These are phyloP conservation scores for Tarenaya hassleriana DNA, from an alignment of 345 rosid genomes.

Conservation along the genomic window DNA sequence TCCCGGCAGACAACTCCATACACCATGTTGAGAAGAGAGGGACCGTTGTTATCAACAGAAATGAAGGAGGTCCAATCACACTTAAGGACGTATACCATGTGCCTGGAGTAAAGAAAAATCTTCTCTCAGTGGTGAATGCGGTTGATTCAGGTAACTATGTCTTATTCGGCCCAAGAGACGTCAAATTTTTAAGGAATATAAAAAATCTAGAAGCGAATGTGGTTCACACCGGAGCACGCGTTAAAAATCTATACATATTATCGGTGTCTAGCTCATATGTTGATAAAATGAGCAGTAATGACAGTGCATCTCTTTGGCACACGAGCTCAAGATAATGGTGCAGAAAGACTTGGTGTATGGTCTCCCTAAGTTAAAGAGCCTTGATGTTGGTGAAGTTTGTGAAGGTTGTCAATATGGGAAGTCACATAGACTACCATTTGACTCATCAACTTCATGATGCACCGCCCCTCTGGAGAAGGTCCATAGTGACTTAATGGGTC, in stretches of 20 bases:
- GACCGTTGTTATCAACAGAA: neutral
- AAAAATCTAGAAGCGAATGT: slow-evolving; percentile 1
- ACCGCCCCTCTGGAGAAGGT: slow-evolving; percentile 4
- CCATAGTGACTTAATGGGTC: slow-evolving; percentile 16
- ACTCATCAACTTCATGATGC: neutral
- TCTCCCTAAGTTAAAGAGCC: neutral
- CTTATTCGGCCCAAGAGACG: slow-evolving; percentile 13
- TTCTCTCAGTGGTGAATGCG: neutral
- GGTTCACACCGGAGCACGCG: slow-evolving; percentile 11
- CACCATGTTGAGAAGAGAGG: slow-evolving; percentile 16
- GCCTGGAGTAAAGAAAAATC: too few relatives aligned
- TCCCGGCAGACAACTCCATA: slow-evolving; percentile 12
- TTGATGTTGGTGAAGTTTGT: neutral
- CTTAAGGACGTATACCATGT: slow-evolving; percentile 22
- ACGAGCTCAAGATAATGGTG: slow-evolving; percentile 14
- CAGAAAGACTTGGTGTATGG: slow-evolving; percentile 13
- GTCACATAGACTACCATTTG: slow-evolving; percentile 16
- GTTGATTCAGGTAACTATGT: slow-evolving; percentile 11
- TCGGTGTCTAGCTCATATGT: slow-evolving; percentile 18
- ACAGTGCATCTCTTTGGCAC: neutral
- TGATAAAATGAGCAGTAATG: slow-evolving; percentile 12
- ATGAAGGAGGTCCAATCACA: neutral
- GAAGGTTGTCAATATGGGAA: slow-evolving; percentile 19
- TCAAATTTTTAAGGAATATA: slow-evolving; percentile 19
- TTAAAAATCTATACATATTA: slow-evolving; percentile 4